Evolutionary conservation across 2,329 filamentous ascomycete species (phyloP), one percentile per base, ranked within the genome.

Genomic region (Calonectria leucothoes): DNA sequence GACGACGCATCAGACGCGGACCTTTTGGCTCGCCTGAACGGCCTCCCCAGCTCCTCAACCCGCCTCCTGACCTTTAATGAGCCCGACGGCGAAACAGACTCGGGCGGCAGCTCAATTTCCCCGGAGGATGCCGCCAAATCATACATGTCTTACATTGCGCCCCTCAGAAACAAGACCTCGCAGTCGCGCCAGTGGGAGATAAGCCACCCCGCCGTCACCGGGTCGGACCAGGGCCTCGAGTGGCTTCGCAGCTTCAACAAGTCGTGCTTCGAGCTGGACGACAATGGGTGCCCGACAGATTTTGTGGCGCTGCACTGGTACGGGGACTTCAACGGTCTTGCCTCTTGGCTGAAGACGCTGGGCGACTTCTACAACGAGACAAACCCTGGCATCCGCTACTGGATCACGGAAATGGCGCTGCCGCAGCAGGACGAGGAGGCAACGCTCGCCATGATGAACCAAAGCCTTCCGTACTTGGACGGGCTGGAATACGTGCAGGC

Each of bases 301-400:
- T 87, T 87, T 37, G 81, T 87, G 17, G 82, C 84, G 6, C 82
- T 85, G 25, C 85, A 87, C 59, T 87, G 82, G 82, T 87, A 86
- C 66, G 85, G 85, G 3, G 80, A 82, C n/a, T 84, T 82, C 1
- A 67, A 66, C 0, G 85, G 85, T 5, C 78, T 87, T 1, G 74
- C 78, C 0, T 79, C 80, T 3, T 86, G 85, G 84, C 74, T 87
- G 0, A 78, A 76, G 3, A 82, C 82, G 10, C 76, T 87, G 39
- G 76, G 74, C 1, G 80, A 82, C 1, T 86, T 84, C 55, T 87
- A 87, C 76, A 81, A 81, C 1, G 69, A 77, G 35, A 75, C 76
- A 0, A 69, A 75, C 1, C 78, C 78, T 1, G 63, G 76, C 1
- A 69, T 76, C 8, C 72, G 48, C 6, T 82, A 83, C 57, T 87